These are phyloP conservation scores for Xylaria sp. DNA, from an alignment of 2,329 filamentous ascomycete genomes.

Conservation along the genomic window DNA sequence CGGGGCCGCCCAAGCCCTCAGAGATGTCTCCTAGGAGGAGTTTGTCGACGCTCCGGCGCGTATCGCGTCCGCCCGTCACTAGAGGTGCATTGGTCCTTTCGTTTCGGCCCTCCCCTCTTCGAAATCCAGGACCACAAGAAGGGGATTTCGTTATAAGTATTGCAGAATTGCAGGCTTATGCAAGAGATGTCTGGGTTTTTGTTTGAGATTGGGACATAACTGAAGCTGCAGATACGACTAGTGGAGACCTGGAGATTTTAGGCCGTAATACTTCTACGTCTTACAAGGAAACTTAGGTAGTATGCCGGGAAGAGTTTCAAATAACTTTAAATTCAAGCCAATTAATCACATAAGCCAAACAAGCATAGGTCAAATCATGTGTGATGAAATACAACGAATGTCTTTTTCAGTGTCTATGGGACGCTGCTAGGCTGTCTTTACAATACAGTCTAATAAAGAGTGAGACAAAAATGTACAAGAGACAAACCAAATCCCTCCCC, in stretches of 20 bases:
- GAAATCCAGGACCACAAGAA: neutral
- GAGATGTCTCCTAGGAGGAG: no score
- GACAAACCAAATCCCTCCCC: neutral
- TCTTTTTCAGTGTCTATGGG: neutral
- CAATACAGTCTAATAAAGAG: slow-evolving; percentile 6
- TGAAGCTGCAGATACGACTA: no score
- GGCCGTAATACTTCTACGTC: no score
- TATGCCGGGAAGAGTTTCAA: no score
- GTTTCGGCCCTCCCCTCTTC: neutral
- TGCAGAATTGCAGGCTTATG: neutral
- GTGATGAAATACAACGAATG: slow-evolving; percentile 7
- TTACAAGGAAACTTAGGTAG: no score
- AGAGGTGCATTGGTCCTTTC: neutral
- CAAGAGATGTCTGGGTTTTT: neutral
- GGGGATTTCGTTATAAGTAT: neutral
- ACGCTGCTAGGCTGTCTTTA: slow-evolving; percentile 12
- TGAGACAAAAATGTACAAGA: slow-evolving; percentile 5
- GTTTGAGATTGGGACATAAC: no score
- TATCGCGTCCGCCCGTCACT: no score
- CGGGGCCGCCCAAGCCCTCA: no score
- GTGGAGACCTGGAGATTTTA: no score
- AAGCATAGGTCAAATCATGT: neutral
- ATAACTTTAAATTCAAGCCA: no score
- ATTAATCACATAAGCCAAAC: neutral
- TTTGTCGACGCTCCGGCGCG: no score